Evolutionary conservation across 208 protist genomes (phyloP).

Genomic region (Tetramitus jugosus): DNA sequence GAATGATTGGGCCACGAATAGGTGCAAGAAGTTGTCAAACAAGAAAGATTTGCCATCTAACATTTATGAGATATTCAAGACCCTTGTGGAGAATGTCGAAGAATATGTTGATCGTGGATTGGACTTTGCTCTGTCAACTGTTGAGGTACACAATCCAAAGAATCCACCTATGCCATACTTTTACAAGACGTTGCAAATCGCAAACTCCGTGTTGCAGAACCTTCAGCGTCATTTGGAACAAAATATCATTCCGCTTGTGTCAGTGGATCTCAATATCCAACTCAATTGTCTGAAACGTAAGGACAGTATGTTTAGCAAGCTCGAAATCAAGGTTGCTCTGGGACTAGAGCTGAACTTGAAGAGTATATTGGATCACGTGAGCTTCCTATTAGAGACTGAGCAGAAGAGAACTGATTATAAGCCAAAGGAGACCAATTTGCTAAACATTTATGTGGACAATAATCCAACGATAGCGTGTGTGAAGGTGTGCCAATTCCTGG

Average conservation of each 20-base stretch:
- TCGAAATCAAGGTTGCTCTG: background rate
- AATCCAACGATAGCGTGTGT: background rate
- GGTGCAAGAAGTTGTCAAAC: too few species aligned
- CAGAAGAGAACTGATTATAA: background rate
- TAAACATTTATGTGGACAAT: background rate
- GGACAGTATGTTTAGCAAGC: background rate
- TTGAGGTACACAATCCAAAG: background rate
- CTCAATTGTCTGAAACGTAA: background rate
- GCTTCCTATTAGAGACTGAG: background rate
- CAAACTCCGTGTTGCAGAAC: background rate
- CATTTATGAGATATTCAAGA: background rate
- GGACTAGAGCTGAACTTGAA: background rate
- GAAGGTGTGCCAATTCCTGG: background rate
- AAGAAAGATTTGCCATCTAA: too few species aligned
- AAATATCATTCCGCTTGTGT: background rate
- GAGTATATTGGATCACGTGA: background rate
- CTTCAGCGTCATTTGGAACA: slow-evolving; percentile 5
- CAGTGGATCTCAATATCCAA: background rate
- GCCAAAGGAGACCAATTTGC: background rate
- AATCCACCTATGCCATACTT: too few species aligned
- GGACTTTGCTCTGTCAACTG: background rate
- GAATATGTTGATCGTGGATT: background rate
- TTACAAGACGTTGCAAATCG: background rate
- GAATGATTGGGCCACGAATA: too few species aligned
- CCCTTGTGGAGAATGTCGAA: background rate